Evolutionary conservation across 2,329 filamentous ascomycete genomes (phyloP).

Genomic region (Alternaria brassicicola): DNA sequence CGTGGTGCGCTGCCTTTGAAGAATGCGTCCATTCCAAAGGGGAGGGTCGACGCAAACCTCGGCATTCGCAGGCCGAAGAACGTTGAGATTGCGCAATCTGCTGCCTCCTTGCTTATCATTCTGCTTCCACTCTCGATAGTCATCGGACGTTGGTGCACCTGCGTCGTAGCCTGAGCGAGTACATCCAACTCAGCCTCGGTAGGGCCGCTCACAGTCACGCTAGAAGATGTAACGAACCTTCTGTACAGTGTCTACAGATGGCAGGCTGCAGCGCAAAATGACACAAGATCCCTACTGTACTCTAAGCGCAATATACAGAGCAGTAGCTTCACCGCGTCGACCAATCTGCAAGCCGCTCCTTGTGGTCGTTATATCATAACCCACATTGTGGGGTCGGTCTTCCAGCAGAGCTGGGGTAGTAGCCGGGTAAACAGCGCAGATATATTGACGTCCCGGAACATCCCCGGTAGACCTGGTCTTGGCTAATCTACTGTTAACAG

Average conservation of each 20-base stretch:
- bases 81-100: background rate
- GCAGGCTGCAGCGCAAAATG: conserved; percentile 12
- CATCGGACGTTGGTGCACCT: background rate
- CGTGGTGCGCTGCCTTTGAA: background rate
- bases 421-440: conserved; percentile 23
- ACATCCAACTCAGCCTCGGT: conserved; percentile 21
- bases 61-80: background rate
- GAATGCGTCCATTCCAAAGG: background rate
- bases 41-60: background rate
- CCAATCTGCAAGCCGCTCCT: conserved; percentile 9
- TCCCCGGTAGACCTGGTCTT: conserved; percentile 16
- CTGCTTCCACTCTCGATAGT: background rate
- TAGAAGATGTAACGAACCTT: conserved; percentile 27
- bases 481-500: conserved; percentile 22
- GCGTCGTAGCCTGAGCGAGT: background rate
- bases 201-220: conserved; percentile 8
- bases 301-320: conserved; percentile 16
- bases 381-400: conserved; percentile 7
- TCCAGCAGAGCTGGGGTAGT: conserved; percentile 8
- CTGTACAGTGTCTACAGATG: conserved; percentile 17
- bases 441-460: conserved; percentile 11
- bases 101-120: background rate
- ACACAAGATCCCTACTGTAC: conserved; percentile 2
- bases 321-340: conserved; percentile 1
- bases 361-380: conserved; percentile 2